Conservation (phyloP, 371 early-diverging fungal species). For the Quaeritorhiza haematococci region DNA sequence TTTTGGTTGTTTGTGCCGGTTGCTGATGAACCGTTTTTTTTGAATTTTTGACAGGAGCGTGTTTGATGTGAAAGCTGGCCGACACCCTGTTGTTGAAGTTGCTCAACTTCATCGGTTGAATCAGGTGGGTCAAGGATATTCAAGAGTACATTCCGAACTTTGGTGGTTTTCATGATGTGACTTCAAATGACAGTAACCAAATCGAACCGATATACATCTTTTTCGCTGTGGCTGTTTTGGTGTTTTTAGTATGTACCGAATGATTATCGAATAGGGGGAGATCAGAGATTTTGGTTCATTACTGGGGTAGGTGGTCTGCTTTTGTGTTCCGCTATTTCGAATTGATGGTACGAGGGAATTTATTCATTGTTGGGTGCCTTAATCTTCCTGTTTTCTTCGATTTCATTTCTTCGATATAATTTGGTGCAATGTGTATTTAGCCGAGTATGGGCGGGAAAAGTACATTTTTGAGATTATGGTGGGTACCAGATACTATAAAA, state of each 20-base stretch:
- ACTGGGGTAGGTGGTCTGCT: slow-evolving; percentile 74
- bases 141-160: too few species aligned
- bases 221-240: too few species aligned
- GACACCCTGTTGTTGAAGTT: slow-evolving; percentile 87
- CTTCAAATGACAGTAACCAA: neutral
- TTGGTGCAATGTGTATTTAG: too few species aligned
- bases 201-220: too few species aligned
- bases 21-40: neutral
- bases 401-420: slow-evolving; percentile 16
- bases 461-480: slow-evolving; percentile 77
- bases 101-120: too few species aligned
- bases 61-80: slow-evolving; percentile 44
- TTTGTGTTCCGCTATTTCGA: too few species aligned
- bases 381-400: neutral
- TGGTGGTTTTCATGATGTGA: too few species aligned
- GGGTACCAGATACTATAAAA: neutral
- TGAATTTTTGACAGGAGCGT: neutral
- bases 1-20: too few species aligned
- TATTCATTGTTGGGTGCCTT: neutral
- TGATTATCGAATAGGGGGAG: slow-evolving; percentile 54
- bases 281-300: slow-evolving; percentile 60
- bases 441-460: slow-evolving; percentile 97
- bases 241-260: slow-evolving; percentile 67
- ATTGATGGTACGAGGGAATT: too few species aligned
- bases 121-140: too few species aligned